Conservation (phyloP, 345 rosid species). For the Jatropha curcas region DNA sequence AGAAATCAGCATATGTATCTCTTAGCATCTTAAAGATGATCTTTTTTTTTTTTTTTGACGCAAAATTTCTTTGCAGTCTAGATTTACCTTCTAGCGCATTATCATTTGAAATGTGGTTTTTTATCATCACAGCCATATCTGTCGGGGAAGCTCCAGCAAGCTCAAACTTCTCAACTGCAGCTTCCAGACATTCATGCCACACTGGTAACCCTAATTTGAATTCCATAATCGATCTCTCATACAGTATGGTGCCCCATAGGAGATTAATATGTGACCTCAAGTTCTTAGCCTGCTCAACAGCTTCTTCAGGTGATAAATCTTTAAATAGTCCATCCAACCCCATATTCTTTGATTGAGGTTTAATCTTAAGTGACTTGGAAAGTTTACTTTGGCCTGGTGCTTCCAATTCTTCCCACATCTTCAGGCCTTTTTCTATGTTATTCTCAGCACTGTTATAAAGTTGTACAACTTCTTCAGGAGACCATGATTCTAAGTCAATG, state of each 20-base stretch:
- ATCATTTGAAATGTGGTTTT: slow-evolving; percentile 58
- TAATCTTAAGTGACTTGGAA: slow-evolving; percentile 22
- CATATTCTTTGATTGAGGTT: slow-evolving; percentile 29
- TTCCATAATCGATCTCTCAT: slow-evolving; percentile 83
- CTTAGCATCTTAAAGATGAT: slow-evolving; percentile 16
- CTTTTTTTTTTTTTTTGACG: slow-evolving; percentile 4
- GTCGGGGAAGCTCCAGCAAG: slow-evolving; percentile 67
- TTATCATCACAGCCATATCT: slow-evolving; percentile 57
- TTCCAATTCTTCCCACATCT: slow-evolving; percentile 61
- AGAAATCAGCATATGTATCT: slow-evolving; percentile 6
- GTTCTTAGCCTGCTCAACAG: slow-evolving; percentile 41
- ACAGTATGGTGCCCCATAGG: slow-evolving; percentile 79
- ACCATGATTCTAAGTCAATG: slow-evolving; percentile 62
- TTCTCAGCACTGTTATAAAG: slow-evolving; percentile 73
- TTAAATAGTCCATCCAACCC: slow-evolving; percentile 40
- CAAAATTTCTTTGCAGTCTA: neutral
- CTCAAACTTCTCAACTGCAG: slow-evolving; percentile 75
- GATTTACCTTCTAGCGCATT: slow-evolving; percentile 60
- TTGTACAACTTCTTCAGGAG: slow-evolving; percentile 46
- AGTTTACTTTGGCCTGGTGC: slow-evolving; percentile 31
- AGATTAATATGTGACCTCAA: slow-evolving; percentile 69
- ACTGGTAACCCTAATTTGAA: slow-evolving; percentile 65
- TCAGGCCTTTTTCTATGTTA: slow-evolving; percentile 68
- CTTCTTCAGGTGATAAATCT: slow-evolving; percentile 53
- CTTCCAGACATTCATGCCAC: slow-evolving; percentile 77